These are phyloP conservation scores for Elsinoe batatas DNA, from an alignment of 2,329 filamentous ascomycete genomes.

Conservation along the genomic window DNA sequence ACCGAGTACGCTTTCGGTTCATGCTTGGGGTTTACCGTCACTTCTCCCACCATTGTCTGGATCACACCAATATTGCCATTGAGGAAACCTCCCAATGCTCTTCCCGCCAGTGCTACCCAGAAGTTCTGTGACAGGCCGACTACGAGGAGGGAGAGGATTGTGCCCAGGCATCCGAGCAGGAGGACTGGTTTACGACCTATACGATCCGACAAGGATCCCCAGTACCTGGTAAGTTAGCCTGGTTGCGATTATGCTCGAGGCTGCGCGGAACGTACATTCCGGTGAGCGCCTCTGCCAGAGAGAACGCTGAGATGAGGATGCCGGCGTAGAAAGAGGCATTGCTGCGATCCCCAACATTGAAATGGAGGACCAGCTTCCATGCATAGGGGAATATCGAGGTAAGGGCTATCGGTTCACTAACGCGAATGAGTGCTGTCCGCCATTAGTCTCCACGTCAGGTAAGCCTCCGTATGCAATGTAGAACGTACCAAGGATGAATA, in stretches of 20 bases:
- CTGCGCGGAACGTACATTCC: slow-evolving; percentile 47
- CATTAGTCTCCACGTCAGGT: not conserved
- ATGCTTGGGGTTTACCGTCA: slow-evolving; percentile 74
- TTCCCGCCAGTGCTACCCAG: slow-evolving; percentile 68
- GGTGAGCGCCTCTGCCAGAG: slow-evolving; percentile 69
- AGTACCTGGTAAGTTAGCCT: slow-evolving; percentile 40
- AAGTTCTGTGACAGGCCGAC: slow-evolving; percentile 78
- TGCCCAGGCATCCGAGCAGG: slow-evolving; percentile 69
- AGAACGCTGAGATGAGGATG: slow-evolving; percentile 76
- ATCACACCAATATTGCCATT: slow-evolving; percentile 66
- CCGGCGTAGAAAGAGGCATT: slow-evolving; percentile 85
- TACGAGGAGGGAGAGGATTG: slow-evolving; percentile 70
- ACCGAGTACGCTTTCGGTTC: slow-evolving; percentile 82
- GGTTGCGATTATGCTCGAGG: not conserved
- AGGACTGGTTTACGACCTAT: slow-evolving; percentile 80
- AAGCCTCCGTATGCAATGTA: not conserved
- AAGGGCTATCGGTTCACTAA: slow-evolving; percentile 85
- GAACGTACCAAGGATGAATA: slow-evolving; percentile 69
- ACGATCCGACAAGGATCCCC: slow-evolving; percentile 73
- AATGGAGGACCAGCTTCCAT: slow-evolving; percentile 71
- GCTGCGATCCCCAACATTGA: slow-evolving; percentile 58
- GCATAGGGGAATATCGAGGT: slow-evolving; percentile 92
- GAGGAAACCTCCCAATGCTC: slow-evolving; percentile 67
- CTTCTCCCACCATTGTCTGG: slow-evolving; percentile 84
- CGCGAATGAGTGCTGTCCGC: slow-evolving; percentile 68